phyloP scores from a whole-genome alignment of 2,329 filamentous ascomycete genomes.

The Curvularia eragrostidis region DNA sequence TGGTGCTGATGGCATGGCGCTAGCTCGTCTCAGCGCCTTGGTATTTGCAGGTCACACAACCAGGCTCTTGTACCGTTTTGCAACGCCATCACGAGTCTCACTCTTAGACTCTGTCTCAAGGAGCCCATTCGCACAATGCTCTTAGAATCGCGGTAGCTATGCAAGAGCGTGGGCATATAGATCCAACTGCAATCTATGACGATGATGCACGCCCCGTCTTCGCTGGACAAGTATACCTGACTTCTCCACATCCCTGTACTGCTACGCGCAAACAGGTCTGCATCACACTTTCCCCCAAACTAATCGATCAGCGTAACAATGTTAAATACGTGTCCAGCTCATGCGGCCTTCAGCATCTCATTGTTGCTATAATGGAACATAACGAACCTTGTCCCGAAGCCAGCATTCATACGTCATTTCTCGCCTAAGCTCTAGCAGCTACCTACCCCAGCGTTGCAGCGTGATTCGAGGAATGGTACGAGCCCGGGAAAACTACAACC shows the following conservation, averaged over 20 bases:
- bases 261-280: too few relatives aligned
- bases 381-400: background rate
- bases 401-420: background rate
- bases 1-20: background rate
- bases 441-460: too few relatives aligned
- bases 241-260: too few relatives aligned
- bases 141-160: too few relatives aligned
- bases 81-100: background rate
- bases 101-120: too few relatives aligned
- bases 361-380: background rate
- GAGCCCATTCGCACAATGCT: too few relatives aligned
- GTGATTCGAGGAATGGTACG: background rate
- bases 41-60: background rate
- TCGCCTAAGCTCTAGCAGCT: background rate
- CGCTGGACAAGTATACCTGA: too few relatives aligned
- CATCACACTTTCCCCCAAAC: too few relatives aligned
- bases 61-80: background rate
- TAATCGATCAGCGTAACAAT: too few relatives aligned
- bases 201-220: too few relatives aligned
- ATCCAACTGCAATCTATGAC: too few relatives aligned
- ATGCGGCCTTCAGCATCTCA: background rate
- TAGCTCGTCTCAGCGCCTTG: background rate
- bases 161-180: too few relatives aligned
- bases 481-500: background rate
- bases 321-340: background rate